Conservation (phyloP, 805 yeast genomes). For the Metschnikowia aberdeeniae region DNA sequence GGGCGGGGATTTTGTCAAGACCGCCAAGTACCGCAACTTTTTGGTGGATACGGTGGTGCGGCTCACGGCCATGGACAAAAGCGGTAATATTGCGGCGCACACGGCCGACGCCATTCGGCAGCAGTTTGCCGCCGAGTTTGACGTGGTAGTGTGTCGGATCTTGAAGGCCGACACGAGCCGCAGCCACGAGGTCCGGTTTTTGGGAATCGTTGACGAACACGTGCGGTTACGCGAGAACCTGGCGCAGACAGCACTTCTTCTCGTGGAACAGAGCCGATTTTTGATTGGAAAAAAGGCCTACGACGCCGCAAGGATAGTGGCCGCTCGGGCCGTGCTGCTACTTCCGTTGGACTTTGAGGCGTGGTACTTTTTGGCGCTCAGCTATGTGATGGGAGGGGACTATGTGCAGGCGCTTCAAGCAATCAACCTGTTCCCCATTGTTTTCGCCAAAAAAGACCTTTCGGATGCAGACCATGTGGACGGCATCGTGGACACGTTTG, state of each 20-base stretch:
- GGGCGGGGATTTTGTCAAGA: constrained; percentile 25
- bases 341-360: constrained; percentile 74
- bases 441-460: constrained; percentile 3
- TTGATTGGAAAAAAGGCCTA: constrained; percentile 51
- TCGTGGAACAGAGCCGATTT: constrained; percentile 62
- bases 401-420: constrained; percentile 59
- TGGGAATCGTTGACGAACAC: constrained; percentile 37
- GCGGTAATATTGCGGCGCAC: constrained; percentile 21
- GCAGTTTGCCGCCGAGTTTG: constrained; percentile 14
- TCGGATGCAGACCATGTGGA: constrained; percentile 7
- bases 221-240: constrained; percentile 19
- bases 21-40: constrained; percentile 43
- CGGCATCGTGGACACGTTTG: constrained; percentile 12
- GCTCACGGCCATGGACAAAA: constrained; percentile 38
- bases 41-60: constrained; percentile 50
- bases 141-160: constrained; percentile 38
- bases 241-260: constrained; percentile 54
- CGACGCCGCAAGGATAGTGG: constrained; percentile 54
- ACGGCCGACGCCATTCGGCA: constrained; percentile 38
- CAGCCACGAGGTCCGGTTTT: constrained; percentile 48
- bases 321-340: constrained; percentile 56
- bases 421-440: constrained; percentile 72
- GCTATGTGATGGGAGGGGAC: constrained; percentile 54
- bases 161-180: constrained; percentile 24
- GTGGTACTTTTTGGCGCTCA: constrained; percentile 64